phyloP scores from a whole-genome alignment of 768 basidiomycete species.

The Tulasnella sp. region DNA sequence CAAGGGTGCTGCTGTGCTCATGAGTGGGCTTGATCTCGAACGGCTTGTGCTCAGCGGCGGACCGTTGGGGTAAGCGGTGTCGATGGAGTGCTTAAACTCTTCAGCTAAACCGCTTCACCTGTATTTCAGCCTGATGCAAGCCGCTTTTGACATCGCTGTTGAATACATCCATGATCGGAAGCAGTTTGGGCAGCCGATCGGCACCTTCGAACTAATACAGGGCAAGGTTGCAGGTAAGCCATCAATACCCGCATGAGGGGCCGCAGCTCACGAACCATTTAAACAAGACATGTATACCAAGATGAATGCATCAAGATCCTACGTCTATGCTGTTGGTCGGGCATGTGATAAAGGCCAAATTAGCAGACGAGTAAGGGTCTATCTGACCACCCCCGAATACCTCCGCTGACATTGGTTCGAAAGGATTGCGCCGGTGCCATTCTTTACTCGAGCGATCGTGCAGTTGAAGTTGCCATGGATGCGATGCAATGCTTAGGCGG shows the following conservation, averaged over 20 bases:
- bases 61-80: slow-evolving; percentile 70
- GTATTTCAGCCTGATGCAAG: slow-evolving; percentile 76
- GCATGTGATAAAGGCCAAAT: slow-evolving; percentile 82
- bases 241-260: background rate
- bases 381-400: background rate
- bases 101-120: background rate
- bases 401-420: background rate
- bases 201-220: slow-evolving; percentile 96
- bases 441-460: slow-evolving; percentile 88
- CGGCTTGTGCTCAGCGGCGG: slow-evolving; percentile 92
- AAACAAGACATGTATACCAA: slow-evolving; percentile 87
- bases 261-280: slow-evolving; percentile 60
- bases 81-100: slow-evolving; percentile 12
- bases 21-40: slow-evolving; percentile 93
- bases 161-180: slow-evolving; percentile 90
- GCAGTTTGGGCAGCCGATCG: slow-evolving; percentile 87
- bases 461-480: slow-evolving; percentile 87
- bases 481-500: slow-evolving; percentile 94
- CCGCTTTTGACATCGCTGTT: slow-evolving; percentile 85
- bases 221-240: slow-evolving; percentile 36
- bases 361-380: slow-evolving; percentile 68
- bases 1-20: slow-evolving; percentile 82
- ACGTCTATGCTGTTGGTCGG: slow-evolving; percentile 90
- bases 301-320: slow-evolving; percentile 82
- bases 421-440: slow-evolving; percentile 98